Evolutionary conservation across 2,329 filamentous ascomycete genomes (phyloP), one percentile per base, ranked within the genome.

Genomic region (Fusarium penzigii): DNA sequence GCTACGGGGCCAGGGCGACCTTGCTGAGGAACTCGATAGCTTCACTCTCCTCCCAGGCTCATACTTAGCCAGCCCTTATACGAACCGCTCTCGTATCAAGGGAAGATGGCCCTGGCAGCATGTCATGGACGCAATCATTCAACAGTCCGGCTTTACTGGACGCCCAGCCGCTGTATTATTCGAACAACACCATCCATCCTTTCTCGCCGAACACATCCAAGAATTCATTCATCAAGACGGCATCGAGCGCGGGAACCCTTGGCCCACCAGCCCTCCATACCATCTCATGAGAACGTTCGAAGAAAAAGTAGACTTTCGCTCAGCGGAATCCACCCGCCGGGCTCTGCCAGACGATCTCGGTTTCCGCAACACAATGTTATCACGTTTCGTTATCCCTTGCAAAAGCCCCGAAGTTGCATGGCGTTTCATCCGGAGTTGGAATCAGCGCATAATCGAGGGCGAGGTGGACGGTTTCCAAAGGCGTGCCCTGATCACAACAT

Each of bases 381-480:
- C 61, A 5, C 66, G 70, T 6, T 75, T 73, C 49, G 55, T 74
- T 29, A 43, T 75, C 9, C 62, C 66, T 3, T 73, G 67, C 49
- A 56, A 63, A 14, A 64, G 65, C 32, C 61, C 67, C 3, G 53
- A 55, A 17, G 68, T 72, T 41, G 74, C 73, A 2, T 65, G 70
- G 54, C 65, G 73, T 13, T 76, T 77, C 51, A 69, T 75, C 42
- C 68, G 74, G n/a, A 57, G 57, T 44, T 77, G 74, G 74, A 75
- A 77, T 48, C 64, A 68, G 45, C 69, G 69, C 25, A 63, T 59
- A 43, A 47, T 75, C 6, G 53, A 57, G 11, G 49, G 48, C n/a
- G 55, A 57, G 17, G 55, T 43, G 7, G 48, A 46, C 2, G 53
- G 56, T 16, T 48, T 51, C 2, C 20, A 49, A 14, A 42, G 29